Base-by-base conservation (phyloP, 2,329 filamentous ascomycete species). In the Penicillium polonicum region DNA sequence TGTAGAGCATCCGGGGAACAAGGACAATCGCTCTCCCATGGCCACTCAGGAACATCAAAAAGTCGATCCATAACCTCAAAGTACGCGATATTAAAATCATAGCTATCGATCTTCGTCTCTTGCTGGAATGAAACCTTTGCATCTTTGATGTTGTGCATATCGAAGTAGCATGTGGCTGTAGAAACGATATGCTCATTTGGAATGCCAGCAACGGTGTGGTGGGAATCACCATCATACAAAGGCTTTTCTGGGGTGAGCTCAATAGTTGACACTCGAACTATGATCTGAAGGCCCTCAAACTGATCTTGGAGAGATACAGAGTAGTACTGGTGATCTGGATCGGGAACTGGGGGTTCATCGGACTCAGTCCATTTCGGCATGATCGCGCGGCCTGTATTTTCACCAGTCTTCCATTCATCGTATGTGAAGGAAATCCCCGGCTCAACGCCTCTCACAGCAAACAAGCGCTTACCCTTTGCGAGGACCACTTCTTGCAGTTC, bases 361-460 rank as follows among this genome's bases (percentile, higher is more conserved):
- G 41, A 39, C 0, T 44, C 29, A 27, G 13, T 51, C 6, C 12
- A 41, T 50, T 51, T 56, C 23, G 31, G 54, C 39, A 46, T 56
- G 33, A 59, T 52, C 17, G 53, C 21, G 31, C 53, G 39, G 17
- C 57, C 48, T n/a, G 35, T 57, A 39, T 49, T 45, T 19, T 48
- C 21, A 17, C 54, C 39, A 15, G 36, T 33, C 39, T 59, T 59
- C 57, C 43, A 59, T 43, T 59, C 48, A 19, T 56, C 35, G 44
- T 59, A 59, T 44, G 57, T 49, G 43, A 59, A 59, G 42, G 57
- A 59, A 27, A 57, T 45, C 8, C 57, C 57, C 27, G 53, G 52
- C 17, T 59, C 57, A 29, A 55, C 33, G 17, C 49, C 48, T 51
- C 39, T 48, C 13, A 52, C 53, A 10, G 45, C 41, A 13, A 38